A percentile compares a stretch with the other conserved stretches of the same genome.
Evolutionary conservation across 1,284 basidiomycete species (phyloP).

Genomic region (Porodaedalea pini): DNA sequence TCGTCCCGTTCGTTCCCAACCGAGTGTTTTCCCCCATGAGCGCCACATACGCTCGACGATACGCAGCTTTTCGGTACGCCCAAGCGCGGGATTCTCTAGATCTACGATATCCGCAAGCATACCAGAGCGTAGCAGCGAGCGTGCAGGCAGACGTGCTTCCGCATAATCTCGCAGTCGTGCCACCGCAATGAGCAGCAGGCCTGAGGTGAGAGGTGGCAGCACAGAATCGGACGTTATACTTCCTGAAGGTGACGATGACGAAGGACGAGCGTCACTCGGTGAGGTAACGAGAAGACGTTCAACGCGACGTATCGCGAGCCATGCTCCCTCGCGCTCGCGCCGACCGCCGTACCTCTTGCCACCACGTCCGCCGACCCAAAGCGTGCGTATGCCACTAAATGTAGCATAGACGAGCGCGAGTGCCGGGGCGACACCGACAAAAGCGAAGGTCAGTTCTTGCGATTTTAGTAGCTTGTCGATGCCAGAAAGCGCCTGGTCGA

Average conservation of each 20-base stretch:
- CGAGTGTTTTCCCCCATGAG: slow-evolving; percentile 67
- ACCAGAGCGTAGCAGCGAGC: slow-evolving; percentile 62
- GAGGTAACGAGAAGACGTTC: slow-evolving; percentile 63
- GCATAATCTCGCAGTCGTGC: slow-evolving; percentile 65
- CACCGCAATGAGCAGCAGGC: slow-evolving; percentile 70
- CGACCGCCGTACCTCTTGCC: slow-evolving; percentile 52
- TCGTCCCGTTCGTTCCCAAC: slow-evolving; percentile 42
- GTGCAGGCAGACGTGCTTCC: slow-evolving; percentile 47
- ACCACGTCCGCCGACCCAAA: slow-evolving; percentile 48
- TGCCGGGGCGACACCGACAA: slow-evolving; percentile 93
- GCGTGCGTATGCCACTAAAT: slow-evolving; percentile 47
- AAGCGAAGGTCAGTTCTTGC: slow-evolving; percentile 95
- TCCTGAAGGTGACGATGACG: slow-evolving; percentile 28
- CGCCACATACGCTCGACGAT: slow-evolving; percentile 91
- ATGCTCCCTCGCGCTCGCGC: slow-evolving; percentile 45
- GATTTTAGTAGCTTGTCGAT: slow-evolving; percentile 92
- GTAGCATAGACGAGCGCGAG: slow-evolving; percentile 77
- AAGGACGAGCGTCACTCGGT: slow-evolving; percentile 30
- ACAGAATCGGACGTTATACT: not conserved
- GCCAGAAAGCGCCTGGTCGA: slow-evolving; percentile 81
- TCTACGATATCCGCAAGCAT: slow-evolving; percentile 86
- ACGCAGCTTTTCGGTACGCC: slow-evolving; percentile 65
- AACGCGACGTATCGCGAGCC: slow-evolving; percentile 61
- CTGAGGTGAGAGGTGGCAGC: slow-evolving; percentile 58
- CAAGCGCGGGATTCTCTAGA: slow-evolving; percentile 72